phyloP scores from a whole-genome alignment of 2,329 filamentous ascomycete species.

The Aspergillus brunneoviolaceus region DNA sequence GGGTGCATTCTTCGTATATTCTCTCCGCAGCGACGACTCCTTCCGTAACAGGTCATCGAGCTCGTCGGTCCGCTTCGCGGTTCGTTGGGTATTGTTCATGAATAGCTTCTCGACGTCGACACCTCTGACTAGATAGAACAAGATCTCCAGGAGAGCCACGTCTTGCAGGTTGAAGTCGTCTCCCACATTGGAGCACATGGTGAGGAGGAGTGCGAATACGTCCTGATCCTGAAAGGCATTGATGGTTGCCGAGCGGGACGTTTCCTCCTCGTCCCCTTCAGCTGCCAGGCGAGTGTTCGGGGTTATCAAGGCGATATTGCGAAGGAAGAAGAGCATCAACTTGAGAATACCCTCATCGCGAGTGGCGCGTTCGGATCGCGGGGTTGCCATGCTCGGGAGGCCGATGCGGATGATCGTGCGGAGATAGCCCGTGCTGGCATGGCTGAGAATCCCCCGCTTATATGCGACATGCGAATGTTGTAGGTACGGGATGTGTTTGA shows the following conservation, averaged over 20 bases:
- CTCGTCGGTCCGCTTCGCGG: constrained; percentile 68
- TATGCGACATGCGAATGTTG: constrained; percentile 85
- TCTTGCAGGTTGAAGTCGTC: constrained; percentile 92
- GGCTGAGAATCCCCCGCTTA: constrained; percentile 84
- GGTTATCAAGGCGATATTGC: constrained; percentile 83
- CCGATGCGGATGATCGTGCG: constrained; percentile 78
- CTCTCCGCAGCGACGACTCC: constrained; percentile 78
- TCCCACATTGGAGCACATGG: constrained; percentile 86
- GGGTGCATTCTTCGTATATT: constrained; percentile 73
- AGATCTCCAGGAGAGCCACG: constrained; percentile 81
- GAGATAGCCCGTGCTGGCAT: constrained; percentile 72
- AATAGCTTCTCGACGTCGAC: constrained; percentile 83
- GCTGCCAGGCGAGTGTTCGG: constrained; percentile 70
- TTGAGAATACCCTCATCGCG: constrained; percentile 92
- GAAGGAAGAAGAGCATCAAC: constrained; percentile 81
- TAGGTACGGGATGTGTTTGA: constrained; percentile 85
- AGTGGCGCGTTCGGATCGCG: constrained; percentile 70
- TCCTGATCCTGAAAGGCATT: constrained; percentile 89
- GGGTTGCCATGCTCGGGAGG: constrained; percentile 79
- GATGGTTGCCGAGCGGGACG: constrained; percentile 83
- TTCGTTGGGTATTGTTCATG: constrained; percentile 72
- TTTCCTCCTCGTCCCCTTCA: constrained; percentile 85
- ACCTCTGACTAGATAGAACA: constrained; percentile 91
- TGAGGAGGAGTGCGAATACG: constrained; percentile 80
- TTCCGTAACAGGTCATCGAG: constrained; percentile 73